Conservation (phyloP, 192 early-diverging fungal species). For the Mortierella alpina region DNA sequence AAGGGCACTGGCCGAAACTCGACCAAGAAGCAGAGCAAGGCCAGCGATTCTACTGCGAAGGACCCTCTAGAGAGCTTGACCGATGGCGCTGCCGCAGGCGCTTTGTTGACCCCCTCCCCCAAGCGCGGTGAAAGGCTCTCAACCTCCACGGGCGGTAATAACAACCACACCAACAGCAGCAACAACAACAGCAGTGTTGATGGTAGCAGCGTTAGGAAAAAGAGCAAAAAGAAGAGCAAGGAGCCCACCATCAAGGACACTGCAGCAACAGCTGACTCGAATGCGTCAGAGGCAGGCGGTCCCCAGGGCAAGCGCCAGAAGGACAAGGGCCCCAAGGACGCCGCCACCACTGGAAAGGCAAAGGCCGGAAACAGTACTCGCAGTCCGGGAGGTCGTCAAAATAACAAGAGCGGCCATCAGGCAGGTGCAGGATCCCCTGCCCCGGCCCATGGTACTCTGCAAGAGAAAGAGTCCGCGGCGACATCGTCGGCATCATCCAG, state of each 20-base stretch:
- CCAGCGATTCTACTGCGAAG: neutral
- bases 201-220: neutral
- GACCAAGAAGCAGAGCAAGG: slow-evolving; percentile 7
- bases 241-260: slow-evolving; percentile 18
- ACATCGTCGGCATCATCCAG: neutral
- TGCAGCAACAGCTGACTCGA: neutral
- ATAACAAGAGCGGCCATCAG: neutral
- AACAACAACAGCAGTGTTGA: slow-evolving; percentile 14
- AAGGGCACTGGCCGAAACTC: neutral
- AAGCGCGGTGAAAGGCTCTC: slow-evolving; percentile 37
- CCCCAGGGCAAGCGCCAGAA: neutral
- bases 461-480: too few relatives aligned
- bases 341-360: neutral
- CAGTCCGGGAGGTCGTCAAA: slow-evolving; percentile 2
- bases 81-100: neutral
- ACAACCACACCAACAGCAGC: slow-evolving; percentile 14
- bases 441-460: neutral
- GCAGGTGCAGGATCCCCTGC: neutral
- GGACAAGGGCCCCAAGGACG: slow-evolving; percentile 4
- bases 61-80: slow-evolving; percentile 2
- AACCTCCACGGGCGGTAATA: slow-evolving; percentile 1
- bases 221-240: slow-evolving; percentile 21
- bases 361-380: neutral
- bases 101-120: slow-evolving; percentile 15
- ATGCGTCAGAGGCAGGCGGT: neutral